Conservation (phyloP, 2,329 filamentous ascomycete species). For the Cercospora sp. region DNA sequence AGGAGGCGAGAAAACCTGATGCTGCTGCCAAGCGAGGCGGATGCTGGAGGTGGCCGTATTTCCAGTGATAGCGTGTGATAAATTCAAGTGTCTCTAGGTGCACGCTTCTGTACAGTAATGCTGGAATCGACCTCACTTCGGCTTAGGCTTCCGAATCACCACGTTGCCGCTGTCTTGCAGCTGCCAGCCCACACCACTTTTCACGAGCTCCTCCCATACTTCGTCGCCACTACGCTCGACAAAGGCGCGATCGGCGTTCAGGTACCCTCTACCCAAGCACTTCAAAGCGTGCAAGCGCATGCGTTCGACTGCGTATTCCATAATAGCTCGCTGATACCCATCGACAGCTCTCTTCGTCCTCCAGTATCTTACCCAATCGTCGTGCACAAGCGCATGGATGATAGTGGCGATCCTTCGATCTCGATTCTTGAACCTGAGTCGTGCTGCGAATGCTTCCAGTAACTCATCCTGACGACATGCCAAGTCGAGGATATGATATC, state of each 20-base stretch:
- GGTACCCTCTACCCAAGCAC: constrained; percentile 79
- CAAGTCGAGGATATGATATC: constrained; percentile 81
- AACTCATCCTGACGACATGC: constrained; percentile 80
- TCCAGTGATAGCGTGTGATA: background rate
- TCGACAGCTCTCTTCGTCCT: constrained; percentile 70
- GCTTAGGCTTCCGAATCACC: constrained; percentile 67
- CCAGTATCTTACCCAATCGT: constrained; percentile 81
- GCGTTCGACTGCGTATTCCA: constrained; percentile 77
- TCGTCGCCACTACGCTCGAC: constrained; percentile 68
- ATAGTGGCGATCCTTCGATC: constrained; percentile 69
- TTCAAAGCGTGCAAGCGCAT: constrained; percentile 77
- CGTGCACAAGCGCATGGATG: constrained; percentile 69
- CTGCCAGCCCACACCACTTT: constrained; percentile 82
- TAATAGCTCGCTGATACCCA: constrained; percentile 73
- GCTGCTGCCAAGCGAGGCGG: background rate
- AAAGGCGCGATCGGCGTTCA: constrained; percentile 67
- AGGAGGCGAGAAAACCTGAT: background rate
- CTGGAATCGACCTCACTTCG: constrained; percentile 29
- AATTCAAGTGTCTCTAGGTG: background rate
- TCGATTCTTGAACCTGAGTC: constrained; percentile 59
- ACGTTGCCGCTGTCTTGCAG: constrained; percentile 65
- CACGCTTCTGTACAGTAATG: background rate
- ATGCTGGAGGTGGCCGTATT: background rate
- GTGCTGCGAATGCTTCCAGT: constrained; percentile 68
- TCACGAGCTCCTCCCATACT: constrained; percentile 70